phyloP scores from a whole-genome alignment of 805 yeast genomes.

The Tetrapisispora pingtungensis region DNA sequence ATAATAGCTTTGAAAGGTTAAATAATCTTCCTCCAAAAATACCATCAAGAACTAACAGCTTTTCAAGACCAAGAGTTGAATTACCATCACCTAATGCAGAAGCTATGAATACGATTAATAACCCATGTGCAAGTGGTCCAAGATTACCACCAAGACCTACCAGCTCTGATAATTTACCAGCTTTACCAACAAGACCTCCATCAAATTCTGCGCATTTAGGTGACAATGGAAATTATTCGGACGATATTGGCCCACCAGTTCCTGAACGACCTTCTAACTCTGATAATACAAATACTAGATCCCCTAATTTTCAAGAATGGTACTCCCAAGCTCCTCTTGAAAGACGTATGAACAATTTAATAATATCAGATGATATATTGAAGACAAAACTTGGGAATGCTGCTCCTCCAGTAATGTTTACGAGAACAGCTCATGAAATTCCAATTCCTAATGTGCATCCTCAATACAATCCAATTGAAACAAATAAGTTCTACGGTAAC shows the following conservation, averaged over 20 bases:
- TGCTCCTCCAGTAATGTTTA: slow-evolving; percentile 38
- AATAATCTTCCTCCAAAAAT: neutral
- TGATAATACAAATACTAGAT: neutral
- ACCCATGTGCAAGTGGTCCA: neutral
- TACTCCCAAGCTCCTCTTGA: neutral
- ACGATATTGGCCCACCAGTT: neutral
- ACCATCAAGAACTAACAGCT: slow-evolving; percentile 2
- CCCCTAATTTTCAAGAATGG: neutral
- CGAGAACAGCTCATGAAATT: slow-evolving; percentile 22
- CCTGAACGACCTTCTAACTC: neutral
- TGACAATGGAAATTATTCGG: neutral
- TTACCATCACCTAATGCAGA: neutral
- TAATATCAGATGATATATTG: slow-evolving; percentile 27
- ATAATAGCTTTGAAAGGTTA: neutral
- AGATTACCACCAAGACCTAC: slow-evolving; percentile 1
- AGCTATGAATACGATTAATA: neutral
- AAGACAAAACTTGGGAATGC: slow-evolving; percentile 33
- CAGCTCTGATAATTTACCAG: neutral
- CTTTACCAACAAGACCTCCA: neutral
- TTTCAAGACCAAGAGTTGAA: neutral
- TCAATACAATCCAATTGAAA: slow-evolving; percentile 41
- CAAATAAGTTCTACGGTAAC: slow-evolving; percentile 72
- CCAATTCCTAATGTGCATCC: slow-evolving; percentile 20
- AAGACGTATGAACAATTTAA: neutral
- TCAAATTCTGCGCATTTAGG: neutral